Base-by-base conservation (phyloP, 805 yeast genomes). In the Cyberlindnera suaveolens region DNA sequence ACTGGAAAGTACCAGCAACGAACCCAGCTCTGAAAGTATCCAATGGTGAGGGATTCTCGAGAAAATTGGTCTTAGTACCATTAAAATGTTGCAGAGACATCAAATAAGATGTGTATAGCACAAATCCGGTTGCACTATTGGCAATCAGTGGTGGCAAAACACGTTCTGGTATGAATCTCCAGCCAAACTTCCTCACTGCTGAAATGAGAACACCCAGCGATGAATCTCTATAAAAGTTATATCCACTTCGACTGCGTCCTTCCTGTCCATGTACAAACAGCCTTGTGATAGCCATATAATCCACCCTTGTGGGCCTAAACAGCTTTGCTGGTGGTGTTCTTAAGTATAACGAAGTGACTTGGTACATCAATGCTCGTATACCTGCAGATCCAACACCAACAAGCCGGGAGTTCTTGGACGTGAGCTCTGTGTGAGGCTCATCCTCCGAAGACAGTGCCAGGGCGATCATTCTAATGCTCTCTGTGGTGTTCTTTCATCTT, bases 221-320 rank as follows among this genome's bases (percentile, higher is more conserved):
- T 1, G 96, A 85, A 61, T 90, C 95, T 3, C 93, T 46, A 39
- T 46, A 48, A 46, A 74, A 65, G 34, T 68, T 69, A 65, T 45
- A 49, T 79, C 48, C 72, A 71, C 15, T 65, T 52, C 32, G 62
- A 10, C 19, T 26, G 14, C 15, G 72, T 57, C 36, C 69, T 70
- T 43, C 65, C 63, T 18, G 51, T 31, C 76, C 77, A 40, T 72
- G 73, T 39, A 68, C 62, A 26, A 69, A 56, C 6, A 76, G 75
- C 40, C 89, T 64, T 1, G 83, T 77, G 42, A 80, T 75, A 7
- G 85, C 85, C 58, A 87, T 67, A 55, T 86, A 88, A 61, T 91
- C 98, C 47, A 91, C 85, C 34, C 97, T 67, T 4, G 96, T 81
- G 1, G 98, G 98, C 31, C 96, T 70, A 61, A 91, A 91, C 18